A percentile compares a stretch with the other conserved stretches of the same genome.
Conservation (phyloP, 768 basidiomycete species). For the Epithele typhae region DNA sequence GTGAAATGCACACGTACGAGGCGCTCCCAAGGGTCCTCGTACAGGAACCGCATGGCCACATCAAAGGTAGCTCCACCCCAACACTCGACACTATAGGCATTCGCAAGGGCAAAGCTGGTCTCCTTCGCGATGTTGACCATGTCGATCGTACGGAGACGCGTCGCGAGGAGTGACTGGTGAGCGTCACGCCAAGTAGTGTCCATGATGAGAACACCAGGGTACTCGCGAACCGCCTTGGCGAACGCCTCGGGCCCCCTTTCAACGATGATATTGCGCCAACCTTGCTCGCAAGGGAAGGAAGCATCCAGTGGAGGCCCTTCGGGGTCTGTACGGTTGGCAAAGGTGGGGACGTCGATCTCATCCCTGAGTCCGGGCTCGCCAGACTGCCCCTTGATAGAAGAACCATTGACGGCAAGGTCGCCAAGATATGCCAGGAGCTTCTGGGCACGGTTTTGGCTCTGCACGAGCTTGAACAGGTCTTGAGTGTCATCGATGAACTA, state of each 20-base stretch:
- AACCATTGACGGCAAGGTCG: slow-evolving; percentile 96
- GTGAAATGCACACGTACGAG: slow-evolving; percentile 47
- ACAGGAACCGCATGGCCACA: slow-evolving; percentile 98
- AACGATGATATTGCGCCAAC: slow-evolving; percentile 99
- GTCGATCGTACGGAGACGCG: slow-evolving; percentile 91
- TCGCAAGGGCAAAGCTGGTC: slow-evolving; percentile 91
- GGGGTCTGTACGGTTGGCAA: slow-evolving; percentile 76
- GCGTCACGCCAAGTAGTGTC: slow-evolving; percentile 99
- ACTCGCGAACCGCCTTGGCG: slow-evolving; percentile 94
- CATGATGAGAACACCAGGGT: slow-evolving; percentile 94
- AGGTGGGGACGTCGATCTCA: slow-evolving; percentile 78
- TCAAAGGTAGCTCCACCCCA: slow-evolving; percentile 99
- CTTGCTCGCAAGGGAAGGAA: slow-evolving; percentile 74
- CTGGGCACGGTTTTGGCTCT: slow-evolving; percentile 97
- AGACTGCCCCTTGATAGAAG: slow-evolving; percentile 93
- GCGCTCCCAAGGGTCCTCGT: slow-evolving; percentile 99
- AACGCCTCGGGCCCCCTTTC: slow-evolving; percentile 98
- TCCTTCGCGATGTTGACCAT: slow-evolving; percentile 99
- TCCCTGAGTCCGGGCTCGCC: slow-evolving; percentile 94
- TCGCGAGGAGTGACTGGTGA: slow-evolving; percentile 96
- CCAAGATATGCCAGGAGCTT: slow-evolving; percentile 96
- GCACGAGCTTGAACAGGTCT: slow-evolving; percentile 98
- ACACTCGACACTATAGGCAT: slow-evolving; percentile 96
- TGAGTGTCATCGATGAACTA: slow-evolving; percentile 99
- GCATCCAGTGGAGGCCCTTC: slow-evolving; percentile 74